A percentile compares a stretch with the other conserved stretches of the same genome.
phyloP scores from a whole-genome alignment of 2,329 filamentous ascomycete species.

The Anisogramma anomala region DNA sequence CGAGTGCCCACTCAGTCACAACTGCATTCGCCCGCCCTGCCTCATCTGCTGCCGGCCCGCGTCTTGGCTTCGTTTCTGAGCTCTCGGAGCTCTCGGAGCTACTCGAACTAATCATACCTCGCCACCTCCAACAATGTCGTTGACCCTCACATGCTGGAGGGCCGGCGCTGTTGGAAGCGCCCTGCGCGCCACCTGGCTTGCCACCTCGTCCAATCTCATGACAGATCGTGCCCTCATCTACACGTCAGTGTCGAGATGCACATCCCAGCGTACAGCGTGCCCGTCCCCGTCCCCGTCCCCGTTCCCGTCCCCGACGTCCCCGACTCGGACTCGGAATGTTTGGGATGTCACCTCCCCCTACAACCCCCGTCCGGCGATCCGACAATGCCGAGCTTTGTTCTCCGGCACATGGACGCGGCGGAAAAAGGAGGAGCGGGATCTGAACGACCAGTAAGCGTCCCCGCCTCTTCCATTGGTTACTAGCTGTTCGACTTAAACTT shows the following conservation, averaged over 20 bases:
- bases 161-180: background rate
- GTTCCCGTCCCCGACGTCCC: too few species aligned
- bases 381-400: slow-evolving; percentile 8
- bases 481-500: background rate
- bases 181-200: slow-evolving; percentile 2
- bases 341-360: background rate
- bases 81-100: too few species aligned
- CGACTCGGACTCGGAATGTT: background rate
- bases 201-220: background rate
- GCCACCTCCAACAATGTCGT: too few species aligned
- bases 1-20: too few species aligned
- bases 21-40: too few species aligned
- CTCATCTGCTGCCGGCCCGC: too few species aligned
- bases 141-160: slow-evolving; percentile 11
- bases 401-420: slow-evolving; percentile 7
- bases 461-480: background rate
- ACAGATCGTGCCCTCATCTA: background rate
- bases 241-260: background rate
- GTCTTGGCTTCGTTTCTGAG: too few species aligned
- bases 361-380: background rate
- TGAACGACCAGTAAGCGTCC: slow-evolving; percentile 8
- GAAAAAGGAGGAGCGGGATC: slow-evolving; percentile 7
- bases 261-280: background rate
- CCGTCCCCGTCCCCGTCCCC: too few species aligned
- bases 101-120: too few species aligned